Evolutionary conservation across 805 yeast species (phyloP), one percentile per base, ranked within the genome.

Genomic region (Saturnispora galanensis): DNA sequence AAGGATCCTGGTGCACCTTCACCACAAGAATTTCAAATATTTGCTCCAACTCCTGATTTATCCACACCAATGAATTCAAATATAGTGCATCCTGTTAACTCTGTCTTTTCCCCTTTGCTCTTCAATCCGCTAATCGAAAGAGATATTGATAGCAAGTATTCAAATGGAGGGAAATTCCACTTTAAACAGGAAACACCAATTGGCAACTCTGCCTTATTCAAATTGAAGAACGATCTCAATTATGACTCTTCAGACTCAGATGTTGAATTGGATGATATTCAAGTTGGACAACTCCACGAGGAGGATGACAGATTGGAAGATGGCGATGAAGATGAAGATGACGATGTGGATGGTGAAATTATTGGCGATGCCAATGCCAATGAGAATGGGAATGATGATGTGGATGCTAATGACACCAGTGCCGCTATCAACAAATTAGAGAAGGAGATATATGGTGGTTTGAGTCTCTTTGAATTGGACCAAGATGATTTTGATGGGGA

Each of bases 131-230:
- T 81, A 15, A 82, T 86, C 44, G 79, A 78, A 46, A 73, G 76
- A 39, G 78, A 75, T 47, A 79, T 90, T 34, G 97, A 90, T 57
- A 78, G 84, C 46, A 90, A 90, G 56, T 90, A 90, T 55, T 81
- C 81, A 10, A 73, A 73, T 50, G 98, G 98, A 5, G 98, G 98
- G 2, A 84, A 89, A 56, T 90, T 84, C 57, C 88, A 79, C 57
- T 85, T 84, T 12, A 55, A 51, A 26, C 28, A 15, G 17, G 38
- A 40, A 5, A 15, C 16, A 15, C 26, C 32, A 21, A 40, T 10
- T 28, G 15, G 28, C 12, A 38, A 16, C 7, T 31, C 45, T 6
- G 45, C 37, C 26, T 10, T 38, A 9, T 43, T 43, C 21, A 37
- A 32, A 17, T n/a, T 41, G 28, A 26, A 41, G 16, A 29, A 32